Evolutionary conservation across 1,139 yeast species (phyloP).

Genomic region (Blastobotrys elegans): DNA sequence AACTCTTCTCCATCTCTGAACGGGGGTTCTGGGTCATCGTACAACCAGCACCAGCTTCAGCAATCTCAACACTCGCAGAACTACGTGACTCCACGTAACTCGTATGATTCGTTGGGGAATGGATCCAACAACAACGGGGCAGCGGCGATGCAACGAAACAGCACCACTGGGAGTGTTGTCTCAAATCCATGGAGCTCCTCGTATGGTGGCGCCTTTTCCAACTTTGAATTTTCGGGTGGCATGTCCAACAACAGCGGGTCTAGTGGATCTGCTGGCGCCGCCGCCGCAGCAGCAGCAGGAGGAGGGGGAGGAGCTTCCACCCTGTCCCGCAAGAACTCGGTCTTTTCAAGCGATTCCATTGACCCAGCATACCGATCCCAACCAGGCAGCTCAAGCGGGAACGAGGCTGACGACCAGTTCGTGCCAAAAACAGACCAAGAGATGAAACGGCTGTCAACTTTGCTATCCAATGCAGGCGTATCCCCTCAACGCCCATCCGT

Average conservation of each 20-base stretch:
- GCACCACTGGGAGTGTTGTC: not conserved
- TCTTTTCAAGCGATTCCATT: conserved; percentile 2
- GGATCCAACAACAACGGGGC: no score
- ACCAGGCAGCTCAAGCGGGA: not conserved
- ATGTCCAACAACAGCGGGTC: not conserved
- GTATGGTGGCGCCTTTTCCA: not conserved
- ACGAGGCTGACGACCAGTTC: not conserved
- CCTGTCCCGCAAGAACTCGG: conserved; percentile 10
- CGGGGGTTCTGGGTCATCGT: not conserved
- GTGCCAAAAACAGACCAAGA: conserved; percentile 6
- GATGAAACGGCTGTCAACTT: conserved; percentile 4
- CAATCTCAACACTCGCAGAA: conserved; percentile 6
- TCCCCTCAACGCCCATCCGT: conserved; percentile 8
- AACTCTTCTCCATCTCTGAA: conserved; percentile 17
- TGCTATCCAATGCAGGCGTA: conserved; percentile 1
- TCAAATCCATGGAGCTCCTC: conserved; percentile 2
- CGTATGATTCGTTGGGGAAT: conserved; percentile 7
- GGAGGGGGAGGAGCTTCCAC: no score
- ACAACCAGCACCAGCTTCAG: conserved; percentile 1
- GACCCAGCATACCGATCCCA: conserved; percentile 5
- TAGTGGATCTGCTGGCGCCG: conserved; percentile 1
- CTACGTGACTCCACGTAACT: conserved; percentile 21
- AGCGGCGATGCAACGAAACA: not conserved
- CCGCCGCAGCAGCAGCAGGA: no score
- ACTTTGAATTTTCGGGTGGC: not conserved